phyloP scores from a whole-genome alignment of 108 stramenopile genomes.

The Stephanodiscus triporus region DNA sequence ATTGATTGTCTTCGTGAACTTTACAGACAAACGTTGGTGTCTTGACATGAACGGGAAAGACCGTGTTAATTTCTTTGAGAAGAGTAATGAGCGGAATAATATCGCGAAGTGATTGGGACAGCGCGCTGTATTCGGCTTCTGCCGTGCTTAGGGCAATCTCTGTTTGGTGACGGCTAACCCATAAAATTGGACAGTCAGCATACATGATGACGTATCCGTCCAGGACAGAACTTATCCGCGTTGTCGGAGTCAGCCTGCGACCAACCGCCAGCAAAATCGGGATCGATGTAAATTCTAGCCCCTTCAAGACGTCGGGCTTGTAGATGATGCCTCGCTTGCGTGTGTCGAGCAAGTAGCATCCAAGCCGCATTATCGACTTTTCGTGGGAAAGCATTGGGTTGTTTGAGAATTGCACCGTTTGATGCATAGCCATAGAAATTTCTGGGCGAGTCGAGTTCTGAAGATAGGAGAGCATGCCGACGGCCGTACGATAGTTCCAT shows the following conservation, averaged over 20 bases:
- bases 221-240: not conserved
- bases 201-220: constrained; percentile 30
- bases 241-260: not conserved
- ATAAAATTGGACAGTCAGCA: constrained; percentile 17
- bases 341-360: constrained; percentile 15
- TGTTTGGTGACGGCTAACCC: constrained; percentile 1
- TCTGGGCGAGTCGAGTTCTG: constrained; percentile 32
- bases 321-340: constrained; percentile 18
- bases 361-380: constrained; percentile 44
- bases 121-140: constrained; percentile 13
- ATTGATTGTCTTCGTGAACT: constrained; percentile 5
- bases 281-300: constrained; percentile 48
- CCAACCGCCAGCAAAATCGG: constrained; percentile 53
- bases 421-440: constrained; percentile 37
- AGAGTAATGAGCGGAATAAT: constrained; percentile 7
- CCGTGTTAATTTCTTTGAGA: constrained; percentile 6
- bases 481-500: constrained; percentile 40
- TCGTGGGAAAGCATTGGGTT: constrained; percentile 49
- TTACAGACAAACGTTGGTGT: not conserved
- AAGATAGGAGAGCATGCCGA: constrained; percentile 49
- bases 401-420: constrained; percentile 50
- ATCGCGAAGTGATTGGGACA: not conserved
- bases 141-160: constrained; percentile 21
- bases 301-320: constrained; percentile 14
- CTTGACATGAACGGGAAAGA: not conserved